phyloP scores from a whole-genome alignment of 2,329 filamentous ascomycete genomes.

The Exophiala calicioides region DNA sequence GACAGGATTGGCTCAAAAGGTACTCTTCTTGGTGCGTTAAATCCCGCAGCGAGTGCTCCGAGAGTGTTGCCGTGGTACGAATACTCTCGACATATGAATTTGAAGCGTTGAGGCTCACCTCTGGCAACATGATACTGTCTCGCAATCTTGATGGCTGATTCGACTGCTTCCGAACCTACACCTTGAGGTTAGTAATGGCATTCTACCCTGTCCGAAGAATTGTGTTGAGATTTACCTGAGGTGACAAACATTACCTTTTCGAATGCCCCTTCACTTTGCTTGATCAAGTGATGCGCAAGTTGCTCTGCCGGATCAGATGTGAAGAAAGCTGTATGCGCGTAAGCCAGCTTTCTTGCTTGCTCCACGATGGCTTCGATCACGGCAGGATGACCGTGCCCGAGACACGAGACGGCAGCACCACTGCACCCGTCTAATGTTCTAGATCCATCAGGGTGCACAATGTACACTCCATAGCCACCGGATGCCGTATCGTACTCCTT shows the following conservation, averaged over 20 bases:
- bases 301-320: slow-evolving; percentile 55
- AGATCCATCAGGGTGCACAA: slow-evolving; percentile 56
- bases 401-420: slow-evolving; percentile 68
- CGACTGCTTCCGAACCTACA: slow-evolving; percentile 55
- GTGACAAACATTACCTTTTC: slow-evolving; percentile 57
- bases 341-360: slow-evolving; percentile 60
- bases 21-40: slow-evolving; percentile 35
- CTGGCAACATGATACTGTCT: slow-evolving; percentile 50
- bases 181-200: background rate
- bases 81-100: slow-evolving; percentile 48
- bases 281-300: slow-evolving; percentile 51
- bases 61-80: slow-evolving; percentile 55
- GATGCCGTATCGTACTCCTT: slow-evolving; percentile 48
- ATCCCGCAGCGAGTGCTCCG: slow-evolving; percentile 45
- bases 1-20: slow-evolving; percentile 35
- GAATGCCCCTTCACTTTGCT: slow-evolving; percentile 55
- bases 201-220: no score
- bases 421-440: slow-evolving; percentile 69
- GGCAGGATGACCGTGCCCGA: slow-evolving; percentile 64
- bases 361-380: slow-evolving; percentile 58
- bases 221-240: slow-evolving; percentile 43
- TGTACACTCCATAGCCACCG: slow-evolving; percentile 52
- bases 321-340: slow-evolving; percentile 62
- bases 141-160: slow-evolving; percentile 51
- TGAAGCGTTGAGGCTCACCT: slow-evolving; percentile 36